Evolutionary conservation across 148 eudicot genomes (phyloP).

Genomic region (Simmondsia chinensis): DNA sequence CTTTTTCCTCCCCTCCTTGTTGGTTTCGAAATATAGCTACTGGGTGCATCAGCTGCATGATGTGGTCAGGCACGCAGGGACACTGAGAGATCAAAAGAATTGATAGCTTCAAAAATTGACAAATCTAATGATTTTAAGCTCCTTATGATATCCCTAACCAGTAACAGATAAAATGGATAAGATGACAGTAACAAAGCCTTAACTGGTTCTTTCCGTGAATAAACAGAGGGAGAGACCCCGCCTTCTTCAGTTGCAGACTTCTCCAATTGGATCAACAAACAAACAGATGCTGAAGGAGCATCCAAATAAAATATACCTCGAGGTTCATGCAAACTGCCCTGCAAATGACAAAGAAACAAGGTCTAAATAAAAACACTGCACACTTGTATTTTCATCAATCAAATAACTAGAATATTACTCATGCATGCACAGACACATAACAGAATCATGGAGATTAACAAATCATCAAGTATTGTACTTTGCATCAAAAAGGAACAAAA

Average conservation of each 20-base stretch:
- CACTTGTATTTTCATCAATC: neutral
- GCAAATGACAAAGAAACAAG: conserved; percentile 7
- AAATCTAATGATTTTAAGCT: too few relatives aligned
- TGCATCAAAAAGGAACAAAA: neutral
- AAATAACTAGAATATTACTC: neutral
- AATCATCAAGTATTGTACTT: too few relatives aligned
- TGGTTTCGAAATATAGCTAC: too few relatives aligned
- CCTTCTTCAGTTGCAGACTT: conserved; percentile 98
- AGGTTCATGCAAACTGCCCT: conserved; percentile 64
- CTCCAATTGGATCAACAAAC: conserved; percentile 88
- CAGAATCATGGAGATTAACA: neutral
- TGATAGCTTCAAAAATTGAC: too few relatives aligned
- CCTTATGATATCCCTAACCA: too few relatives aligned
- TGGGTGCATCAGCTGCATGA: too few relatives aligned
- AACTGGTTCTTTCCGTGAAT: conserved; percentile 99
- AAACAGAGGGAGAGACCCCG: conserved; percentile 87
- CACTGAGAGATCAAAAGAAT: too few relatives aligned
- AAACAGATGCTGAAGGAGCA: conserved; percentile 94
- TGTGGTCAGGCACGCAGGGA: too few relatives aligned
- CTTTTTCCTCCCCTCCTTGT: too few relatives aligned
- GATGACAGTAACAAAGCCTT: too few relatives aligned
- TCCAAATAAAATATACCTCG: conserved; percentile 85
- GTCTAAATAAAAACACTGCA: neutral
- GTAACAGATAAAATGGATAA: too few relatives aligned
- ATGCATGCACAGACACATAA: conserved; percentile 5